These are phyloP conservation scores for Gaeumannomyces sp. DNA, from an alignment of 2,329 filamentous ascomycete species.

Conservation along the genomic window DNA sequence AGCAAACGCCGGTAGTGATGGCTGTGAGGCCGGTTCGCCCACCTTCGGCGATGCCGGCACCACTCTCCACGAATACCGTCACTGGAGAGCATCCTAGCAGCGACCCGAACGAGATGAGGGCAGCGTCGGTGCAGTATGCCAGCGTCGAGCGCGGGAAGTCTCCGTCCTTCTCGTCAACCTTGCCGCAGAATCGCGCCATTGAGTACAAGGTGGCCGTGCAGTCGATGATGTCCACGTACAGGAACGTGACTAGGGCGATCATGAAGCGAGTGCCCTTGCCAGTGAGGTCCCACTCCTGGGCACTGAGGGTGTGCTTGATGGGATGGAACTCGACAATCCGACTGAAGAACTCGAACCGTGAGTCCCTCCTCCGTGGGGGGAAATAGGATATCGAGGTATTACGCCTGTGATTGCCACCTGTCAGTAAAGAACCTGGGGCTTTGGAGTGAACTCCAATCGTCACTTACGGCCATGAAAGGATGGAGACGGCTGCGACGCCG, in stretches of 20 bases:
- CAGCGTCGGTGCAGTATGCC: slow-evolving; percentile 67
- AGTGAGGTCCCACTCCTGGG: slow-evolving; percentile 59
- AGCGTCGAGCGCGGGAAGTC: slow-evolving; percentile 82
- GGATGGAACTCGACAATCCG: slow-evolving; percentile 67
- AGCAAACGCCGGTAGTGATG: slow-evolving; percentile 62
- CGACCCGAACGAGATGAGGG: slow-evolving; percentile 64
- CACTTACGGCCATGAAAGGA: slow-evolving; percentile 67
- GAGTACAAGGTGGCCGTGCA: slow-evolving; percentile 72
- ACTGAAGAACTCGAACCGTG: slow-evolving; percentile 65
- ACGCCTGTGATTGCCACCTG: slow-evolving; percentile 36
- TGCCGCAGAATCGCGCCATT: slow-evolving; percentile 69
- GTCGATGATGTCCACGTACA: slow-evolving; percentile 76
- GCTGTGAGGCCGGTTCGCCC: slow-evolving; percentile 68
- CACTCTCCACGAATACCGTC: slow-evolving; percentile 70
- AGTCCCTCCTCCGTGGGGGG: slow-evolving; percentile 55
- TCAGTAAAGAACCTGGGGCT: slow-evolving; percentile 12
- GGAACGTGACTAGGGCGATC: slow-evolving; percentile 67
- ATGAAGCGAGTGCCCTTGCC: slow-evolving; percentile 55
- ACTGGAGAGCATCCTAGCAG: slow-evolving; percentile 65
- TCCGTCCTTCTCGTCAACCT: slow-evolving; percentile 50
- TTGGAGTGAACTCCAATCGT: slow-evolving; percentile 2
- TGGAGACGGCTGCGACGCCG: slow-evolving; percentile 64
- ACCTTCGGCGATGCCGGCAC: slow-evolving; percentile 69
- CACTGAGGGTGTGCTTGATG: slow-evolving; percentile 55
- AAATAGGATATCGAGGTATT: slow-evolving; percentile 68